phyloP scores from a whole-genome alignment of 345 rosid species.

The Eucalyptus guilfoylei region DNA sequence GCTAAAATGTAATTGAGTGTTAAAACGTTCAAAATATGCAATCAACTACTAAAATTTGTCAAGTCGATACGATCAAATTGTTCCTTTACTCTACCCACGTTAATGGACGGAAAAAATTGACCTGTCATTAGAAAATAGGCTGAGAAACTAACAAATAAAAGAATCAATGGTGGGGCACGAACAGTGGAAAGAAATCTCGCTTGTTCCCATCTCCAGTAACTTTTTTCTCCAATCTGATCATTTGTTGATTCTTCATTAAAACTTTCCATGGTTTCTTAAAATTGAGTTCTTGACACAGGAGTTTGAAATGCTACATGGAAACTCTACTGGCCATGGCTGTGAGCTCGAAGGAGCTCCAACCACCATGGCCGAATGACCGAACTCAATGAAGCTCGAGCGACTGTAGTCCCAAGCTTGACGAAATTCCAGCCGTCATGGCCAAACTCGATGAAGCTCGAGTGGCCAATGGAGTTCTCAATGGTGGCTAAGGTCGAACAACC shows the following conservation, averaged over 20 bases:
- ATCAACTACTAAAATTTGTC: background rate
- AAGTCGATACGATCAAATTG: background rate
- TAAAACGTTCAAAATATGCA: background rate
- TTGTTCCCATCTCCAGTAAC: constrained; percentile 43
- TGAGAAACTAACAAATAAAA: background rate
- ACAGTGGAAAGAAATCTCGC: constrained; percentile 36
- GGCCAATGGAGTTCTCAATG: background rate
- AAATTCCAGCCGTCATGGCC: background rate
- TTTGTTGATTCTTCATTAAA: background rate
- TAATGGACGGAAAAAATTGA: background rate
- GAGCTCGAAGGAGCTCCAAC: background rate
- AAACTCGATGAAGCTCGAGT: background rate
- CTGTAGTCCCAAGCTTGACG: background rate
- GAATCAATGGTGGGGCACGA: background rate
- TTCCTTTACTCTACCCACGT: background rate
- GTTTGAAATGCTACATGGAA: background rate
- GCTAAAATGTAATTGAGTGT: background rate
- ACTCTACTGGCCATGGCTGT: background rate
- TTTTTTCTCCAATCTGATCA: background rate
- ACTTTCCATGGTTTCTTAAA: background rate
- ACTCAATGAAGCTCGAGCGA: background rate
- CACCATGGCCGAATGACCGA: background rate
- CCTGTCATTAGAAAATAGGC: background rate
- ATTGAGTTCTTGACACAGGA: background rate
- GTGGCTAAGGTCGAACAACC: background rate